Conservation (phyloP, 1,139 yeast genomes). For the Scheffersomyces cryptocercus region DNA sequence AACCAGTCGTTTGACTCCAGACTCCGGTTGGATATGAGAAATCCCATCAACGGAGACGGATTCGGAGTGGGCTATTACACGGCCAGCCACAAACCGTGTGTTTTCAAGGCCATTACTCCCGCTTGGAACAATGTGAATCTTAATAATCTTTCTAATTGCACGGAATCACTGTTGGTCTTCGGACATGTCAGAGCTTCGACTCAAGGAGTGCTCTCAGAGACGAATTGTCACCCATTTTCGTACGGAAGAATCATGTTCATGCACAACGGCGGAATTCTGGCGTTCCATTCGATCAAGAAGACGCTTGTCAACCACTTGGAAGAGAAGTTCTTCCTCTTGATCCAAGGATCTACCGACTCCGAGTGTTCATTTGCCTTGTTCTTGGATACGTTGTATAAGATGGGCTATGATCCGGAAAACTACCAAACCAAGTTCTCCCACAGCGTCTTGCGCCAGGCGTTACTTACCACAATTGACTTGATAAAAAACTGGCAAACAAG, state of each 20-base stretch:
- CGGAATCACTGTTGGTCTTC: constrained; percentile 79
- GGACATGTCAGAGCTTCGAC: constrained; percentile 97
- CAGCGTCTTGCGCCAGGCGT: constrained; percentile 61
- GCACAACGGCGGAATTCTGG: constrained; percentile 94
- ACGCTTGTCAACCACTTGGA: constrained; percentile 67
- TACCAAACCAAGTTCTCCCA: constrained; percentile 44
- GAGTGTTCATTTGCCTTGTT: constrained; percentile 93
- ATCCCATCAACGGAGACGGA: constrained; percentile 97
- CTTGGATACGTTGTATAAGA: constrained; percentile 69
- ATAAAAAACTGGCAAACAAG: constrained; percentile 66
- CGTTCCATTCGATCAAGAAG: constrained; percentile 73
- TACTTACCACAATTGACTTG: constrained; percentile 69
- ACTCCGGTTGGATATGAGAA: constrained; percentile 77
- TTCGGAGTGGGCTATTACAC: constrained; percentile 96
- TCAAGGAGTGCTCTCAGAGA: constrained; percentile 88
- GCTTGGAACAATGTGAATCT: constrained; percentile 97
- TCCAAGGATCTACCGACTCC: constrained; percentile 94
- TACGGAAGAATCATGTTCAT: constrained; percentile 88
- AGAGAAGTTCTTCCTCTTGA: constrained; percentile 74
- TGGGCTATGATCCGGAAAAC: constrained; percentile 72
- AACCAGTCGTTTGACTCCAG: constrained; percentile 94
- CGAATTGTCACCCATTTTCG: constrained; percentile 94
- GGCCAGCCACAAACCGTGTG: constrained; percentile 62
- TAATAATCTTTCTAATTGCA: constrained; percentile 82
- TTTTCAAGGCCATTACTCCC: constrained; percentile 92